phyloP scores from a whole-genome alignment of 345 rosid species.

The Linum usitatissimum region DNA sequence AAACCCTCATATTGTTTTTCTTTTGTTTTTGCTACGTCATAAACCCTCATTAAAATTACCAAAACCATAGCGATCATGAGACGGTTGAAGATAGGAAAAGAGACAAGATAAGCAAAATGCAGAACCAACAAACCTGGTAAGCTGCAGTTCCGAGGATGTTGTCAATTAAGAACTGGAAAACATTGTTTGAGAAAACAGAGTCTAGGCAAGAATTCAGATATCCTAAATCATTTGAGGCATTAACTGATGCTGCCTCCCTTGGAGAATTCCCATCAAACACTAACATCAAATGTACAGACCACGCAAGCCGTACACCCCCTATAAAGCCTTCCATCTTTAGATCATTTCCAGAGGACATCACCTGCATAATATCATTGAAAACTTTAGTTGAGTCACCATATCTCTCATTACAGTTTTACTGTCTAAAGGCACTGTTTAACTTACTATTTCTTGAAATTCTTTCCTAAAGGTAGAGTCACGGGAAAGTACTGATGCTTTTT shows the following conservation, averaged over 20 bases:
- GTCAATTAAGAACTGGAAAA: slow-evolving; percentile 70
- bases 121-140: slow-evolving; percentile 43
- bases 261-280: slow-evolving; percentile 50
- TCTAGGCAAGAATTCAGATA: slow-evolving; percentile 65
- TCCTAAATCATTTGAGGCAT: slow-evolving; percentile 50
- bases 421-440: slow-evolving; percentile 23
- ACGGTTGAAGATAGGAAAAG: not conserved
- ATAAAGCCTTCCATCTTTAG: slow-evolving; percentile 57
- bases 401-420: slow-evolving; percentile 6
- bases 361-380: slow-evolving; percentile 39
- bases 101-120: not conserved
- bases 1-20: too few relatives aligned
- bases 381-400: slow-evolving; percentile 11
- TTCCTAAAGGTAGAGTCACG: slow-evolving; percentile 65
- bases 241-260: slow-evolving; percentile 42
- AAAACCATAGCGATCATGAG: not conserved
- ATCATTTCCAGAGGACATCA: slow-evolving; percentile 53
- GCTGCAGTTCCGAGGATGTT: slow-evolving; percentile 82
- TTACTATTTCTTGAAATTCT: slow-evolving; percentile 86
- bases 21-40: too few relatives aligned
- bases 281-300: slow-evolving; percentile 83
- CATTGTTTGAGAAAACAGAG: slow-evolving; percentile 56
- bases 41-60: not conserved
- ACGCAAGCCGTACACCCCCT: slow-evolving; percentile 73
- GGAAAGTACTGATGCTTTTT: slow-evolving; percentile 65